phyloP scores from a whole-genome alignment of 2,329 filamentous ascomycete genomes.

The Claviceps sp. region DNA sequence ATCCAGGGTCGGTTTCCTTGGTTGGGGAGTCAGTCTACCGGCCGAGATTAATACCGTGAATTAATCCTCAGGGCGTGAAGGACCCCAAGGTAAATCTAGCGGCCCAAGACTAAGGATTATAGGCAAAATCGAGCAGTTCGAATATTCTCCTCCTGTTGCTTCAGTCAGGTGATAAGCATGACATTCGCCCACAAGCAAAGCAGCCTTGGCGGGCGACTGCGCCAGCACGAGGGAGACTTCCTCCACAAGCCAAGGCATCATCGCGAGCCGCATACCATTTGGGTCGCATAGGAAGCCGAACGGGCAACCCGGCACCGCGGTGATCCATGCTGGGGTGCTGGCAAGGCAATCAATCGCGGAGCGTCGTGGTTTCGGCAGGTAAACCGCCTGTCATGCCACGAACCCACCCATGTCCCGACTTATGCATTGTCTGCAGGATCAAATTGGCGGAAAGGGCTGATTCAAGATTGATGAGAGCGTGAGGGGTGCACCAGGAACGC shows the following conservation, averaged over 20 bases:
- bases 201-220: neutral
- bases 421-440: neutral
- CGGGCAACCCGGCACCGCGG: slow-evolving; percentile 7
- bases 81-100: neutral
- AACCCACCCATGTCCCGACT: neutral
- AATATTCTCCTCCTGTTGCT: neutral
- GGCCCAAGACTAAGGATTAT: neutral
- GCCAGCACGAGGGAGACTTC: neutral
- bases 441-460: slow-evolving; percentile 1
- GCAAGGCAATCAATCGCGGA: slow-evolving; percentile 9
- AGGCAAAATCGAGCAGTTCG: neutral
- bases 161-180: too few species aligned
- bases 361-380: neutral
- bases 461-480: neutral
- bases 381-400: neutral
- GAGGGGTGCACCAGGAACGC: neutral
- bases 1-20: neutral
- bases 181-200: neutral
- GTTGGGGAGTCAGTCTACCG: neutral
- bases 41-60: neutral
- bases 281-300: slow-evolving; percentile 33
- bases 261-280: slow-evolving; percentile 25
- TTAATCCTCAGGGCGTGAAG: too few species aligned
- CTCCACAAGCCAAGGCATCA: neutral
- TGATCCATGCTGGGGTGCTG: slow-evolving; percentile 9